Evolutionary conservation across 1,284 basidiomycete species (phyloP), one percentile per base, ranked within the genome.

Genomic region (Ganoderma boninense): DNA sequence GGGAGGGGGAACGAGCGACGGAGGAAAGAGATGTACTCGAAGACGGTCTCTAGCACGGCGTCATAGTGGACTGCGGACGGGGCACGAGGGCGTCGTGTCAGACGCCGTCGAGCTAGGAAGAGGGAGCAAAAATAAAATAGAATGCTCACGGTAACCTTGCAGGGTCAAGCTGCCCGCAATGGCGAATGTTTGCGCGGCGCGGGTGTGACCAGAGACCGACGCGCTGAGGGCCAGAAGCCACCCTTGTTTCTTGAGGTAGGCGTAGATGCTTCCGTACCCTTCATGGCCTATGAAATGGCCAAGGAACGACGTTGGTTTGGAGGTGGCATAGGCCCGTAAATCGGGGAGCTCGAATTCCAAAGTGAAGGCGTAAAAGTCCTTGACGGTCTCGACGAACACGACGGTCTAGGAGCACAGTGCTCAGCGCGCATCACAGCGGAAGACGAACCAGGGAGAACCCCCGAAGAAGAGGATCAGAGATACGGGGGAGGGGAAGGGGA

Each of bases 261-360:
- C 87, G 62, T 89, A 83, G 63, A 92, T 80, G 14, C 89, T 91
- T 1, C 92, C 92, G 32, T 85, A 83, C 4, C 91, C 91, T 79
- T 93, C 91, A 78, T 93, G 91, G 0, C 91, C 92, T 62, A 92
- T 78, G 75, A 91, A 87, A 78, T 92, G 90, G 8, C 85, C 84
- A n/a, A 92, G 75, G 77, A 90, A 87, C 65, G 84, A 81, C 7
- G 83, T 84, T 0, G 91, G 91, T 84, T 86, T 88, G 54, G 84
- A 81, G 40, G 81, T 74, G 78, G 85, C 89, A 49, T 87, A 81
- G 3, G 85, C 83, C 4, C 80, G 78, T 70, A 91, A 85, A 75
- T 91, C 89, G 6, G 89, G 88, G 71, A 90, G 83, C 18, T 84
- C 84, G 81, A 91, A 92, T 2, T 84, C 80, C 60, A 93, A 79